Evolutionary conservation across 495 filamentous ascomycete genomes (phyloP), one percentile per base, ranked within the genome.

Genomic region (Aspergillus heteromorphus): DNA sequence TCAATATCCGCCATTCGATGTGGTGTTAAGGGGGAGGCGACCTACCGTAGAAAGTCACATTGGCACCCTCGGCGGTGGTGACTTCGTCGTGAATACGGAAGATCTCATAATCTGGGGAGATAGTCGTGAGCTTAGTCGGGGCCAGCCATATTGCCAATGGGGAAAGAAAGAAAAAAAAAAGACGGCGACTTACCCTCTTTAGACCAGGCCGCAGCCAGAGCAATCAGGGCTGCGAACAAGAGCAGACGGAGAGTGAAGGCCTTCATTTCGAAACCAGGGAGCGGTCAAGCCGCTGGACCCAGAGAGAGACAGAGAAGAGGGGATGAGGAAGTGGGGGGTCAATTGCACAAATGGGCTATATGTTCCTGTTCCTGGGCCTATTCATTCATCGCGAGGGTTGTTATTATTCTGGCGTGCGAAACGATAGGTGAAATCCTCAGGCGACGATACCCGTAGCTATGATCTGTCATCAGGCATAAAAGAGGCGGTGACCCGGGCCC

Each of bases 1-100:
- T 43, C 21, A 23, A 17, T 42, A 36, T 23, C 7, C 5, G n/a
- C 16, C 23, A 5, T 25, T 48, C 4, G 25, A 19, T 11, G 34
- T 42, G 0, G 21, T 20, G 36, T 2, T 20, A n/a, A 17, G 18
- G 13, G 17, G 29, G n/a, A 17, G 11, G 23, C 4, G 7, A 47
- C 41, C 17, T 72, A 84, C 82, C 78, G 80, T 99, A 99, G 79
- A 97, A 99, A 54, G 89, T 95, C 49, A 89, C 81, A 54, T 88
- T 86, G 47, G 75, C 51, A 23, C 92, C 95, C 72, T 97, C 92
- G 58, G 81, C 64, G 13, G 83, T 72, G 43, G 82, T 74, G 36
- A 99, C 73, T 64, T 97, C 95, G 74, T 96, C 90, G 57, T 83
- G 85, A 53, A 97, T 79, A 51, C 89, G 85, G 74, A 99, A 99